These are phyloP conservation scores for Exutisphaerella laricina DNA, from an alignment of 2,329 filamentous ascomycete species.

Conservation along the genomic window DNA sequence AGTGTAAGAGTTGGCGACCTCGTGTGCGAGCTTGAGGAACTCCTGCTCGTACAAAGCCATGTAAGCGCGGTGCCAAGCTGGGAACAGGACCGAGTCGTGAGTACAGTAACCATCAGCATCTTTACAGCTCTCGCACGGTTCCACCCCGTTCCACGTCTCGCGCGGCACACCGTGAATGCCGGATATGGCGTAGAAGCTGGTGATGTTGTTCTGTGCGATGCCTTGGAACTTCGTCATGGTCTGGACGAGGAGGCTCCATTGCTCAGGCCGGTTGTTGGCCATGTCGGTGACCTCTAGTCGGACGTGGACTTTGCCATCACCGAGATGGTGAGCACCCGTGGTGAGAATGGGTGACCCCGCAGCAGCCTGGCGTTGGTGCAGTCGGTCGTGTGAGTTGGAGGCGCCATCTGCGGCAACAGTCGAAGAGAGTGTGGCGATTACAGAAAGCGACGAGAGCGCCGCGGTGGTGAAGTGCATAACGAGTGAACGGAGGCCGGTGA, in stretches of 20 bases:
- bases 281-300: constrained; percentile 21
- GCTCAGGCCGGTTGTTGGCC: constrained; percentile 11
- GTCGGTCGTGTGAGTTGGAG: constrained; percentile 2
- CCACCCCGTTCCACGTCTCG: constrained; percentile 28
- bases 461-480: constrained; percentile 5
- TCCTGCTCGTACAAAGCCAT: constrained; percentile 33
- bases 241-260: constrained; percentile 21
- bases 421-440: constrained; percentile 2
- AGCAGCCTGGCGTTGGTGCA: constrained; percentile 2
- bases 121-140: constrained; percentile 24
- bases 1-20: constrained; percentile 26
- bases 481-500: not conserved
- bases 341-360: constrained; percentile 11
- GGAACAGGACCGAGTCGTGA: constrained; percentile 33
- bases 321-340: constrained; percentile 17
- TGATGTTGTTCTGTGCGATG: constrained; percentile 7
- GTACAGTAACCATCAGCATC: constrained; percentile 32
- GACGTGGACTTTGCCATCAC: constrained; percentile 14
- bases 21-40: constrained; percentile 26
- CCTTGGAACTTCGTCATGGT: constrained; percentile 16
- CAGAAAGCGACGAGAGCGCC: constrained; percentile 7
- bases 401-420: constrained; percentile 3
- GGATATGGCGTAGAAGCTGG: constrained; percentile 17
- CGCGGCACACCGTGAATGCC: constrained; percentile 30
- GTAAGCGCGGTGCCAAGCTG: constrained; percentile 32